A percentile compares a stretch with the other conserved stretches of the same genome.
Evolutionary conservation across 257 asterid species (phyloP).

Genomic region (Salvia splendens): DNA sequence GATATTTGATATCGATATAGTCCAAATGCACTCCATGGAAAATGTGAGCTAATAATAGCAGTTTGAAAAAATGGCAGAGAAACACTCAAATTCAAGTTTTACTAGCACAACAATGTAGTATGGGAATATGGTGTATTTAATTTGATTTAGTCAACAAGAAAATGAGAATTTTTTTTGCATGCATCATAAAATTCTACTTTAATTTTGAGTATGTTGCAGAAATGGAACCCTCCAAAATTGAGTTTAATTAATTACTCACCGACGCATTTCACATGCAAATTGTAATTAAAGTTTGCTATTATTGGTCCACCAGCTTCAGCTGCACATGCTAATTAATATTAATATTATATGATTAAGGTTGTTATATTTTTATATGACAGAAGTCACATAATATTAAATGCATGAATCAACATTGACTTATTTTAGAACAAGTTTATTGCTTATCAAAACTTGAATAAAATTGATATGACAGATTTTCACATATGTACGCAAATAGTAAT

Average conservation of each 20-base stretch:
- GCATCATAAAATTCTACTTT: slow-evolving; percentile 18
- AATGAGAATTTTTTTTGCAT: slow-evolving; percentile 7
- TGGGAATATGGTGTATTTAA: slow-evolving; percentile 10
- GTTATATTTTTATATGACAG: too few species aligned
- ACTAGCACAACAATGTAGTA: slow-evolving; percentile 29
- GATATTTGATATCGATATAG: not conserved
- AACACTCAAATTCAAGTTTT: slow-evolving; percentile 29
- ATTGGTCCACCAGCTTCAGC: not conserved
- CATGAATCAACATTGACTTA: too few species aligned
- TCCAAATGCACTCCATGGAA: slow-evolving; percentile 18
- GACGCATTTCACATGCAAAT: slow-evolving; percentile 22
- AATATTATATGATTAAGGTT: too few species aligned
- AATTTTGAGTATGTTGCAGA: slow-evolving; percentile 24
- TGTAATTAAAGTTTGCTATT: too few species aligned
- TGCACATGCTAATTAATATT: not conserved
- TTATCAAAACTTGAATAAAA: too few species aligned
- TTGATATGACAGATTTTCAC: too few species aligned
- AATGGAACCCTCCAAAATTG: not conserved
- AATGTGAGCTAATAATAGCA: slow-evolving; percentile 26
- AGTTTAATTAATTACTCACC: not conserved
- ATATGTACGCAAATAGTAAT: too few species aligned
- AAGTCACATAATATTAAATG: too few species aligned
- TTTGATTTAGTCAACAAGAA: slow-evolving; percentile 28
- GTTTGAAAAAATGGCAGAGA: slow-evolving; percentile 27
- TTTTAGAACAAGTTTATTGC: too few species aligned